Evolutionary conservation across 2,329 filamentous ascomycete species (phyloP).

Genomic region (Colletotrichum liaoningense): DNA sequence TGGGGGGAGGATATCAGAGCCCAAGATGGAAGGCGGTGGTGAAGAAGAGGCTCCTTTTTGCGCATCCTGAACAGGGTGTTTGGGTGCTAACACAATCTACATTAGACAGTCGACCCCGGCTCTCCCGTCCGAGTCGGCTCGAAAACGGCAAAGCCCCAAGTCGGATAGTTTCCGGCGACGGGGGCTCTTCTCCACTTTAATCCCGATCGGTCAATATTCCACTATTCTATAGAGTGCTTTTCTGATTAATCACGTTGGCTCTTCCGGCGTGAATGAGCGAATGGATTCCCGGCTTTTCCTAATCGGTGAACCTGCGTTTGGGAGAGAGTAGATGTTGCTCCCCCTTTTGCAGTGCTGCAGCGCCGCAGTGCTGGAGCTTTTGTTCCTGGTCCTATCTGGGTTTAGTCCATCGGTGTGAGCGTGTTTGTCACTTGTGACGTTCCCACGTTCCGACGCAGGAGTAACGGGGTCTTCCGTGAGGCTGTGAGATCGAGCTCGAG

Average conservation of each 20-base stretch:
- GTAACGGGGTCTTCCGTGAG: neutral
- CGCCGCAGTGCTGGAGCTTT: neutral
- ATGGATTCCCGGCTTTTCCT: neutral
- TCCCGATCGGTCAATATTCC: neutral
- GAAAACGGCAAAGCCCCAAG: neutral
- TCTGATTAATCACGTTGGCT: neutral
- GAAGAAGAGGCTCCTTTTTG: neutral
- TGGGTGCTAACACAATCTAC: neutral
- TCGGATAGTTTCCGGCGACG: neutral
- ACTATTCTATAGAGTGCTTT: neutral
- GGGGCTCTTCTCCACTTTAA: neutral
- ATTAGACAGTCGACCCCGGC: neutral
- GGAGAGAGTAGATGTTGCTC: no score
- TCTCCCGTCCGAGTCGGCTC: neutral
- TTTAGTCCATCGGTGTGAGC: neutral
- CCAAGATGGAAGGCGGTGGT: neutral
- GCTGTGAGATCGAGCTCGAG: neutral
- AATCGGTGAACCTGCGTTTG: neutral
- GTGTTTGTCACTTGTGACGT: neutral
- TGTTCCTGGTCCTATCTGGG: neutral
- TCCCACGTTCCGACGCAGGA: neutral
- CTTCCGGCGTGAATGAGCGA: neutral
- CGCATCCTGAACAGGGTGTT: neutral
- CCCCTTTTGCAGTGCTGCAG: no score
- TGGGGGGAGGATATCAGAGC: neutral